Base-by-base conservation (phyloP, 225 moss, liverwort and hornwort genomes). In the Rhytidiadelphus loreus region DNA sequence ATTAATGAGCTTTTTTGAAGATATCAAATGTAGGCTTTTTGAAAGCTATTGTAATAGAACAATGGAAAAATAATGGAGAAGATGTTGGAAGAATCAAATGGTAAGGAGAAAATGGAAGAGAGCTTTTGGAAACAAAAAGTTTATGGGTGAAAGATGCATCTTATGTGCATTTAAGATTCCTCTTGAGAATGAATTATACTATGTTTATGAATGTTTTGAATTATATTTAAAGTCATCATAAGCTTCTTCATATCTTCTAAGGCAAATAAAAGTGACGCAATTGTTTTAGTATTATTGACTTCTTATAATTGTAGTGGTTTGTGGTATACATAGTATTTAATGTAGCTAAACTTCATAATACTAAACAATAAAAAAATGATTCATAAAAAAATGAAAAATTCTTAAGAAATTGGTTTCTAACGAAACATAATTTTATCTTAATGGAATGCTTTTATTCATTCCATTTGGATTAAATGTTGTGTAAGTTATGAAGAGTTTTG, bases 311-410 rank as follows among this genome's bases (percentile, higher is more conserved):
- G 16, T 16, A 26, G 8, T 1, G 1, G 1, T 66, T 1, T 39
- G 0, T 3, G 0, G 1, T n/a, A 4, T 39, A 8, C 4, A 24
- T 39, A n/a, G 12, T 39, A 8, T 39, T 39, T 39, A 39, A 69
- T 39, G 4, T 39, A 39, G 13, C 13, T 39, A 24, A 39, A 69
- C 24, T 24, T 69, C 4, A 39, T 24, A 24, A 24, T 39, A 69
- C 13, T 23, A 69, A 8, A 39, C 13, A 24, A 13, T 4, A n/a
- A 68, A 22, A 22, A 68, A 39, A 68, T 0, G 39, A 23, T 1
- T n/a, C 2, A 7, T 12, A 68, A 39, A 22, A n/a, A 23, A 23
- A 6, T 22, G 6, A 10, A 68, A 19, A 35, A 65, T 11, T n/a
- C 19, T 11, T 66, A 21, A 68, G 0, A 22, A 22, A 68, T n/a